Evolutionary conservation across 139 green algal genomes (phyloP), one percentile per base, ranked within the genome.

Genomic region (Coelastrella sp.): DNA sequence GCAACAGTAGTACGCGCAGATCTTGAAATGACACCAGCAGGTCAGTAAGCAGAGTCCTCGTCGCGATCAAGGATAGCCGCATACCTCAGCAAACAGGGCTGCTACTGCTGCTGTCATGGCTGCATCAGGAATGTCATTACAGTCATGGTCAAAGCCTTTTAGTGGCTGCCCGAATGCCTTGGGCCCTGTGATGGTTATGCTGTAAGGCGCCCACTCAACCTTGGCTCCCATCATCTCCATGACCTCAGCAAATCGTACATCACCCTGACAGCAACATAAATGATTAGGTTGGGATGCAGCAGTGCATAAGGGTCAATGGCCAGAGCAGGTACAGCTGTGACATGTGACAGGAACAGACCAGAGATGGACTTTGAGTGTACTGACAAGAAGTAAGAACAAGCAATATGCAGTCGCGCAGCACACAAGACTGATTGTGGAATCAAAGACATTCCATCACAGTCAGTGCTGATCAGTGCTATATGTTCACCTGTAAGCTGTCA

Each of bases 121-220:
- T 25, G 98, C 98, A 86, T 99, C 98, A 2, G 98, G 98, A 81
- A 99, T 99, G 89, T 98, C 95, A 89, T 98, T 98, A 93, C 97
- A 99, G 91, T 99, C 94, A 74, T 98, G 94, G 91, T 99, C 97
- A 23, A 99, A 92, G 27, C 89, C 96, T 53, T 94, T 93, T 25
- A 99, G 90, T 83, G 85, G 77, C 87, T 88, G 11, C 19, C 83
- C 88, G 15, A 88, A 82, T 7, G 89, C 90, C 6, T 74, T 41
- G 15, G 91, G 89, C 60, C 96, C 96, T 32, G 94, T 98, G 84
- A 99, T 94, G 27, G 89, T 98, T 90, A 99, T 98, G 40, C 89
- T 93, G 93, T 98, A 96, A 62, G 95, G 93, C 3, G 85, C 83
- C 95, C 95, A 99, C 86, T 97, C 88, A 64, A 99, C 95, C 63